Evolutionary conservation across 495 filamentous ascomycete genomes (phyloP).

Genomic region (Aspergillus conjunctus): DNA sequence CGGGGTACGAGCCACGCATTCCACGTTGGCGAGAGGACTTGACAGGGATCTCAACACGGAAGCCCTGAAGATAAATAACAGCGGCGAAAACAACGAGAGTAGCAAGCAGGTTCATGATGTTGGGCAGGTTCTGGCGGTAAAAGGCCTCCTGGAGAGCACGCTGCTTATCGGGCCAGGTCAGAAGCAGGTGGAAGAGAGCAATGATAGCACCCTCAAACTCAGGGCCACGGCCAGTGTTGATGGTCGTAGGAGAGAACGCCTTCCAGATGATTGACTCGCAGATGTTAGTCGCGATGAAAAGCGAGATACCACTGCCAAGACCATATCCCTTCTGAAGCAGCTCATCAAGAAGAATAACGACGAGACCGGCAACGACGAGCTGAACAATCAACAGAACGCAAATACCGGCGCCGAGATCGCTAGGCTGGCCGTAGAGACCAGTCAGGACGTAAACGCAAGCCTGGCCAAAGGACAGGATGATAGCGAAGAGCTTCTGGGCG

Average conservation of each 20-base stretch:
- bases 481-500: slow-evolving; percentile 98
- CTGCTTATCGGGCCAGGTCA: slow-evolving; percentile 99
- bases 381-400: slow-evolving; percentile 97
- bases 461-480: slow-evolving; percentile 96
- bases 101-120: slow-evolving; percentile 97
- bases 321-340: slow-evolving; percentile 99
- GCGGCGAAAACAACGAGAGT: slow-evolving; percentile 92
- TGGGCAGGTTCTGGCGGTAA: slow-evolving; percentile 98
- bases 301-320: slow-evolving; percentile 95
- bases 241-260: slow-evolving; percentile 97
- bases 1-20: slow-evolving; percentile 79
- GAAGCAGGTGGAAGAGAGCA: slow-evolving; percentile 94
- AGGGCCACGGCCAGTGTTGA: slow-evolving; percentile 98
- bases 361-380: slow-evolving; percentile 92
- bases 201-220: slow-evolving; percentile 99
- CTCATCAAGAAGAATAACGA: slow-evolving; percentile 99
- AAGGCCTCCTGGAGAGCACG: slow-evolving; percentile 96
- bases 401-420: slow-evolving; percentile 94
- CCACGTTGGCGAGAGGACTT: slow-evolving; percentile 99
- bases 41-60: slow-evolving; percentile 99
- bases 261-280: slow-evolving; percentile 99
- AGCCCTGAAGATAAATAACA: slow-evolving; percentile 99
- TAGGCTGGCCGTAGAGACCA: slow-evolving; percentile 94
- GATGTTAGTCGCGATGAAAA: slow-evolving; percentile 99
- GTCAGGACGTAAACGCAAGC: slow-evolving; percentile 96